Conservation (phyloP, 257 asterid genomes). For the Nicotiana paniculata region DNA sequence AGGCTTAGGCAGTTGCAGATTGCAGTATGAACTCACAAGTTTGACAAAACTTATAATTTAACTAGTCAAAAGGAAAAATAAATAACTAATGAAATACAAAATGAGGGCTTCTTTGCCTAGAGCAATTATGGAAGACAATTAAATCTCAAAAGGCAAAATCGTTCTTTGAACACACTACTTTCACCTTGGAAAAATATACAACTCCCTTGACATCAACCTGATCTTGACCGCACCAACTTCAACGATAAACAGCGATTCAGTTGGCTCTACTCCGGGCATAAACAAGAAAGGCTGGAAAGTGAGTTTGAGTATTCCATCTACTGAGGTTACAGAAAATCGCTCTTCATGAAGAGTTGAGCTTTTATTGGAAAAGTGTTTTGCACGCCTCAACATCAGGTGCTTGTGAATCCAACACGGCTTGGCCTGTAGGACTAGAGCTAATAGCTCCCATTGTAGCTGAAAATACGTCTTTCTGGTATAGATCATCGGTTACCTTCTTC, state of each 20-base stretch:
- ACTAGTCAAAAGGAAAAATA: constrained; percentile 30
- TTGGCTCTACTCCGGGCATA: neutral
- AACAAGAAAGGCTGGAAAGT: neutral
- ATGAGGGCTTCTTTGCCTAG: constrained; percentile 25
- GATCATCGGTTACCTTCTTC: constrained; percentile 48
- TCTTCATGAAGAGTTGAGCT: constrained; percentile 7
- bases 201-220: constrained; percentile 25
- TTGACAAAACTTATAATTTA: constrained; percentile 30
- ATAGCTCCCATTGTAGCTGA: constrained; percentile 29
- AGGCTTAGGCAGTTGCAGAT: constrained; percentile 22
- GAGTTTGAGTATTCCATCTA: constrained; percentile 22
- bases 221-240: constrained; percentile 24
- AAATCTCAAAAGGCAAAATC: constrained; percentile 27
- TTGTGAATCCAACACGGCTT: constrained; percentile 56
- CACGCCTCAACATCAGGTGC: constrained; percentile 59
- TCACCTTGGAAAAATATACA: constrained; percentile 43
- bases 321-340: constrained; percentile 18
- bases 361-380: constrained; percentile 41
- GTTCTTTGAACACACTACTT: constrained; percentile 28
- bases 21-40: constrained; percentile 43
- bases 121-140: constrained; percentile 26
- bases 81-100: constrained; percentile 48
- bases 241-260: neutral
- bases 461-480: constrained; percentile 52
- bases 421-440: constrained; percentile 39